phyloP scores from a whole-genome alignment of 2,329 filamentous ascomycete species.

The Sphaerostilbella broomeana region DNA sequence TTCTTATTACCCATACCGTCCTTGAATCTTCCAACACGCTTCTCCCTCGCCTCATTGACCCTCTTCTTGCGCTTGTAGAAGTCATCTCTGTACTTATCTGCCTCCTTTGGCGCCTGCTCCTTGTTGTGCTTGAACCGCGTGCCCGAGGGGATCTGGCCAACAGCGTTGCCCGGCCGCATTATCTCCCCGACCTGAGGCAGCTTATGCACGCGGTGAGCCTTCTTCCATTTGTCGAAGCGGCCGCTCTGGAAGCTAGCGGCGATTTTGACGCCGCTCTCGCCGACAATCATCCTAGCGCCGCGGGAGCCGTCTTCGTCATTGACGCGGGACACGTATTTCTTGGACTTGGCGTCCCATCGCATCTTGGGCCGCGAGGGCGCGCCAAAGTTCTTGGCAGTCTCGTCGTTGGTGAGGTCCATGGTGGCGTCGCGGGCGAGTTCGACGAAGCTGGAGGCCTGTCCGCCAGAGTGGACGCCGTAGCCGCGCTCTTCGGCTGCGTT shows the following conservation, averaged over 20 bases:
- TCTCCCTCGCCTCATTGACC: slow-evolving; percentile 79
- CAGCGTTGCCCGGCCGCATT: slow-evolving; percentile 45
- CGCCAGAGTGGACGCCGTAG: slow-evolving; percentile 86
- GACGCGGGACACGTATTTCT: slow-evolving; percentile 84
- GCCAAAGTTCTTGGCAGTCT: slow-evolving; percentile 71
- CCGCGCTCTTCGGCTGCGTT: slow-evolving; percentile 84
- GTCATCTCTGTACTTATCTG: slow-evolving; percentile 87
- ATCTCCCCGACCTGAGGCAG: slow-evolving; percentile 77
- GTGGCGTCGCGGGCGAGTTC: slow-evolving; percentile 78
- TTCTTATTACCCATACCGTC: slow-evolving; percentile 65
- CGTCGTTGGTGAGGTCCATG: slow-evolving; percentile 92
- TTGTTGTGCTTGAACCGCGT: slow-evolving; percentile 75
- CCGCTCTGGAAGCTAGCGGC: slow-evolving; percentile 89
- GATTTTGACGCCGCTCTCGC: slow-evolving; percentile 93
- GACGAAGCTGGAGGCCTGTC: slow-evolving; percentile 70
- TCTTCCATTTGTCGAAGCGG: slow-evolving; percentile 88
- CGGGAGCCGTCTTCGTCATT: slow-evolving; percentile 94
- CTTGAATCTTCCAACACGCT: slow-evolving; percentile 66
- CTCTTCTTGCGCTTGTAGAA: slow-evolving; percentile 87
- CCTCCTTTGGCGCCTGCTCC: slow-evolving; percentile 83
- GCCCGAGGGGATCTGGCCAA: slow-evolving; percentile 25
- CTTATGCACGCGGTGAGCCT: slow-evolving; percentile 71
- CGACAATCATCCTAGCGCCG: slow-evolving; percentile 64
- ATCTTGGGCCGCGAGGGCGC: slow-evolving; percentile 67
- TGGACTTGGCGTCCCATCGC: slow-evolving; percentile 95